Conservation (phyloP, 2,329 filamentous ascomycete genomes). For the Samsoniella hepiali region DNA sequence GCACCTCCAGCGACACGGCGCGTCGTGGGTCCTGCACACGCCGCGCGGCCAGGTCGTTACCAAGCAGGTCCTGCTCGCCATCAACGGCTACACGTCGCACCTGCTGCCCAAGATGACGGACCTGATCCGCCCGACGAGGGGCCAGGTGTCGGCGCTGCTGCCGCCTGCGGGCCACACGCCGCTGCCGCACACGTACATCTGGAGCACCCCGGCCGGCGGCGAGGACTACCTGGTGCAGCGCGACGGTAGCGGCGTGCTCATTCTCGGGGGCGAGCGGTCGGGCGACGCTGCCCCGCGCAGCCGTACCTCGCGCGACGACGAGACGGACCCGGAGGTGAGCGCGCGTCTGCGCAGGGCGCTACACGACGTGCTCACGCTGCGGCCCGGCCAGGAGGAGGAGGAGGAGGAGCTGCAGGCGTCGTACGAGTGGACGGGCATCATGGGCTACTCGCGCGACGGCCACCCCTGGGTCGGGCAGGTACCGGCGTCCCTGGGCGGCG, state of each 20-base stretch:
- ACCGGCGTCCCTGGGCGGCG: slow-evolving; percentile 48
- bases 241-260: slow-evolving; percentile 52
- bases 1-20: slow-evolving; percentile 37
- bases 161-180: slow-evolving; percentile 45
- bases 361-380: slow-evolving; percentile 40
- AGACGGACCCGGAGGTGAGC: slow-evolving; percentile 54
- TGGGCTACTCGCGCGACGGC: slow-evolving; percentile 69
- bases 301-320: slow-evolving; percentile 58
- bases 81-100: slow-evolving; percentile 79
- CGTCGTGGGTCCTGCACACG: slow-evolving; percentile 62
- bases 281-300: slow-evolving; percentile 45
- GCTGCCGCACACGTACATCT: slow-evolving; percentile 60
- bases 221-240: slow-evolving; percentile 74
- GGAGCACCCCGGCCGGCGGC: slow-evolving; percentile 41
- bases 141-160: slow-evolving; percentile 65
- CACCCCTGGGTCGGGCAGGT: slow-evolving; percentile 69
- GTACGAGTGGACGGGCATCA: slow-evolving; percentile 76
- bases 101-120: slow-evolving; percentile 66
- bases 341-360: slow-evolving; percentile 51
- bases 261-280: slow-evolving; percentile 68
- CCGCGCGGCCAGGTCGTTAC: slow-evolving; percentile 64
- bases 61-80: slow-evolving; percentile 68
- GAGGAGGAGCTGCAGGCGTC: slow-evolving; percentile 47
- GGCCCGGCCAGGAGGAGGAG: slow-evolving; percentile 32
- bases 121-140: slow-evolving; percentile 73